Percentiles rank a stretch among this genome's conserved stretches.
These are phyloP conservation scores for Aspergillus hortae DNA, from an alignment of 2,329 filamentous ascomycete species.

Conservation along the genomic window DNA sequence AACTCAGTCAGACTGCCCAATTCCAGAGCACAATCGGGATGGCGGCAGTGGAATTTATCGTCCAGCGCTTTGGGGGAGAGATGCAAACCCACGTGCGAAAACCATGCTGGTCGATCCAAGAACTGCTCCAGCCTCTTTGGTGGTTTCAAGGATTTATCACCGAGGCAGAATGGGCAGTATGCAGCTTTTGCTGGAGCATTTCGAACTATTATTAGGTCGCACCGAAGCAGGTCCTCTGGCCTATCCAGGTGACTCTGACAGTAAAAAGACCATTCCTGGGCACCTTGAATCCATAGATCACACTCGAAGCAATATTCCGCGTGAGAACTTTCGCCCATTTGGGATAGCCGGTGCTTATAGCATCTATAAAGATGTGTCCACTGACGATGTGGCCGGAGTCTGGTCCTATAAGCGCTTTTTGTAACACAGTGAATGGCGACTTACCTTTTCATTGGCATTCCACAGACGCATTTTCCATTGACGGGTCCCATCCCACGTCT, in stretches of 20 bases:
- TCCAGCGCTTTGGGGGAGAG: not conserved
- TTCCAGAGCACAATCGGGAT: not conserved
- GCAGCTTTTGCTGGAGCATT: not conserved
- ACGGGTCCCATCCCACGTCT: constrained; percentile 1
- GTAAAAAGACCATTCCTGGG: constrained; percentile 5
- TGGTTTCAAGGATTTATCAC: not conserved
- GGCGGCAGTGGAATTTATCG: not conserved
- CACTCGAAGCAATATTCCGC: constrained; percentile 10
- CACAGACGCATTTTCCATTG: not conserved
- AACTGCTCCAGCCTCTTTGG: not conserved
- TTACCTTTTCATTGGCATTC: not conserved
- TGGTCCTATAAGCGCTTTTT: constrained; percentile 3
- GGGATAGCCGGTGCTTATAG: constrained; percentile 1
- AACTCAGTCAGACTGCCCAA: not conserved
- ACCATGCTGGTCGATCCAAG: not conserved
- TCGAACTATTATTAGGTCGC: not conserved
- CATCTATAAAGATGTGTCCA: constrained; percentile 10
- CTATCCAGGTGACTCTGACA: constrained; percentile 8
- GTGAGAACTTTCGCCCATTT: constrained; percentile 3
- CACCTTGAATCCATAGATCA: constrained; percentile 8
- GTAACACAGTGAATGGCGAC: not conserved
- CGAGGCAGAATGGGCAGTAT: not conserved
- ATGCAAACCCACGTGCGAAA: not conserved
- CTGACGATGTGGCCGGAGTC: constrained; percentile 5
- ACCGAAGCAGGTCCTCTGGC: constrained; percentile 7